Conservation (phyloP, 1,284 basidiomycete species). For the Microbotryum intermedium region DNA sequence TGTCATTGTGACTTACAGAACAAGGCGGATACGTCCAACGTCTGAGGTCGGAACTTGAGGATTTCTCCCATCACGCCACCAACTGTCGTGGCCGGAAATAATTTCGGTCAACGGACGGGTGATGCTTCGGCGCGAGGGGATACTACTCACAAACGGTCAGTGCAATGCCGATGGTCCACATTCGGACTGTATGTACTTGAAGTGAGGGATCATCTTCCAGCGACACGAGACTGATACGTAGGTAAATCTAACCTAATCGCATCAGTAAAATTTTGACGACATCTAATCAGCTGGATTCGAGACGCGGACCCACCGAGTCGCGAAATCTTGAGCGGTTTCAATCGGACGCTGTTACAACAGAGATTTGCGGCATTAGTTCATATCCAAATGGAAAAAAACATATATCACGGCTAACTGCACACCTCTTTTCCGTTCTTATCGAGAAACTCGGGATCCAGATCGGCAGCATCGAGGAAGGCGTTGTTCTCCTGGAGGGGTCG, state of each 20-base stretch:
- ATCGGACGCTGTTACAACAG: background rate
- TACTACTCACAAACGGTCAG: background rate
- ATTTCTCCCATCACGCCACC: constrained; percentile 3
- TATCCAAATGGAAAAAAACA: too few relatives aligned
- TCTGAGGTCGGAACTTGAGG: constrained; percentile 7
- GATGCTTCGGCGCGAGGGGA: too few relatives aligned
- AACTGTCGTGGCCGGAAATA: background rate
- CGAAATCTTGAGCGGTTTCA: constrained; percentile 2
- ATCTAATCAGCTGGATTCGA: too few relatives aligned
- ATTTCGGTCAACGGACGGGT: too few relatives aligned
- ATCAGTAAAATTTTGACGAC: too few relatives aligned
- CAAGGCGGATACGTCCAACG: constrained; percentile 2
- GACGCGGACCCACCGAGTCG: background rate
- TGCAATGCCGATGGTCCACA: constrained; percentile 3
- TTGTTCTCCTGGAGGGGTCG: too few relatives aligned
- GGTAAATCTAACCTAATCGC: background rate
- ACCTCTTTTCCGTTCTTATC: too few relatives aligned
- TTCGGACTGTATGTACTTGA: background rate
- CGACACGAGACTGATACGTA: background rate
- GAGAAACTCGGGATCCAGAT: too few relatives aligned
- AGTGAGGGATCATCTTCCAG: constrained; percentile 1
- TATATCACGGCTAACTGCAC: too few relatives aligned
- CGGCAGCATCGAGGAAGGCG: too few relatives aligned
- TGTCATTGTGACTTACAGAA: background rate
- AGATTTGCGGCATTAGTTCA: too few relatives aligned